phyloP scores from a whole-genome alignment of 495 filamentous ascomycete species.

The Hyphodiscus hymeniophilus region DNA sequence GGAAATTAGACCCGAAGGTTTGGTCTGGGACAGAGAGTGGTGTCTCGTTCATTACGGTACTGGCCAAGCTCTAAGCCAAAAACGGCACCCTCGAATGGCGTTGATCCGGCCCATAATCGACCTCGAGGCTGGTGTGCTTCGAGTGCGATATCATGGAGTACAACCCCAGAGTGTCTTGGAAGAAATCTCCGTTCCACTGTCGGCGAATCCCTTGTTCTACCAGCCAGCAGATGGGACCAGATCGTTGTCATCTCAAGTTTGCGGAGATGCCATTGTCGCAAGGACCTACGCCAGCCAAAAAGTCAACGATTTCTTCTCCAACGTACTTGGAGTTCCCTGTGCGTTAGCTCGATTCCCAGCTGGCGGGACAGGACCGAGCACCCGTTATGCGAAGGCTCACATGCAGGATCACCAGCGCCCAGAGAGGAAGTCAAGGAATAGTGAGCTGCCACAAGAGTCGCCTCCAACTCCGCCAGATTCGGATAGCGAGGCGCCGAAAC shows the following conservation, averaged over 20 bases:
- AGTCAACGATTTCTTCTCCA: constrained; percentile 67
- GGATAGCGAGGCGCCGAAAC: constrained; percentile 28
- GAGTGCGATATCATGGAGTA: constrained; percentile 25
- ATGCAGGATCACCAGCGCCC: constrained; percentile 44
- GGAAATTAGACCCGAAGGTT: constrained; percentile 68
- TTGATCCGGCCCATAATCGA: constrained; percentile 66
- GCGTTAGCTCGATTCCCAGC: constrained; percentile 73
- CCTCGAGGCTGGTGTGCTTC: constrained; percentile 49
- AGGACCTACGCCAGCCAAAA: constrained; percentile 56
- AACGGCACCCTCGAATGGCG: constrained; percentile 75
- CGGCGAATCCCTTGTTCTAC: constrained; percentile 47
- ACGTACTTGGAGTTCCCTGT: constrained; percentile 65
- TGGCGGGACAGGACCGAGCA: constrained; percentile 42
- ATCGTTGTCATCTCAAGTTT: constrained; percentile 53
- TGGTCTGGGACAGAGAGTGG: constrained; percentile 93
- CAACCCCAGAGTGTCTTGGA: constrained; percentile 17
- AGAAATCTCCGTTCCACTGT: constrained; percentile 56
- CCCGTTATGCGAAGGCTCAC: constrained; percentile 57
- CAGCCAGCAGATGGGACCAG: constrained; percentile 20
- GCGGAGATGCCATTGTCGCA: constrained; percentile 64
- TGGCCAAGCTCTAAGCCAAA: constrained; percentile 69
- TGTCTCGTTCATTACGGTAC: constrained; percentile 81
- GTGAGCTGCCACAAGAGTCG: neutral
- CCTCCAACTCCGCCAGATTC: constrained; percentile 37
- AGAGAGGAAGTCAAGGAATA: constrained; percentile 10